Conservation (phyloP, 2,329 filamentous ascomycete genomes). For the Cladophialophora bantiana region DNA sequence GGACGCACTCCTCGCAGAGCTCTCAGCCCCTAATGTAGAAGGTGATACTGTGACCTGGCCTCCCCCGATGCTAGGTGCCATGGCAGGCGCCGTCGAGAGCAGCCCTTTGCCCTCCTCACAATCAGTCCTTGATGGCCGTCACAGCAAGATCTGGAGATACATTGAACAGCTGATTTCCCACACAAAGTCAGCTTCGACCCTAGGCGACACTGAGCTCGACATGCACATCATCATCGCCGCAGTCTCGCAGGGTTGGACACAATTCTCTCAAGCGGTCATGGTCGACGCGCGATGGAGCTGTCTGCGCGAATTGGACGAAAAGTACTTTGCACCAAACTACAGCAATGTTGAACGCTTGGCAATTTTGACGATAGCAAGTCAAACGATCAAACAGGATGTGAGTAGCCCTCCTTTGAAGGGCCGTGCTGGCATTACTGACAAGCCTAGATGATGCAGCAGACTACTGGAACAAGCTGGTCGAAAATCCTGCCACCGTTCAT, state of each 20-base stretch:
- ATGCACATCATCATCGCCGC: background rate
- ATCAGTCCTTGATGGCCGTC: background rate
- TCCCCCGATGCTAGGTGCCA: background rate
- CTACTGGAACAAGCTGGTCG: background rate
- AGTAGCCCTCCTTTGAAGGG: background rate
- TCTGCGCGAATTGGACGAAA: conserved; percentile 15
- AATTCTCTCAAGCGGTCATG: conserved; percentile 3
- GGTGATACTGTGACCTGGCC: background rate
- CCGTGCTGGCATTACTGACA: background rate
- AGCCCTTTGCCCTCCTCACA: background rate
- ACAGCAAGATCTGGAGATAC: background rate
- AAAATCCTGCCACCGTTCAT: background rate
- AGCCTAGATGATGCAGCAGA: background rate
- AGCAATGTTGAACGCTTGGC: background rate
- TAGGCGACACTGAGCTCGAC: background rate
- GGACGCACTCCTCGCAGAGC: background rate
- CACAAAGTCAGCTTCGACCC: background rate
- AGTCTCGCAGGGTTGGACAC: background rate
- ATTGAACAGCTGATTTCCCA: background rate
- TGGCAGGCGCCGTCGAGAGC: background rate
- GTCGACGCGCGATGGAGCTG: conserved; percentile 13
- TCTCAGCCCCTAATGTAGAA: background rate
- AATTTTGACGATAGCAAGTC: background rate
- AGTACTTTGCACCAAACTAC: conserved; percentile 3
- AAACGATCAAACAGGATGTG: background rate